Evolutionary conservation across 2,329 filamentous ascomycete genomes (phyloP).

Genomic region (Lecanicillium sp.): DNA sequence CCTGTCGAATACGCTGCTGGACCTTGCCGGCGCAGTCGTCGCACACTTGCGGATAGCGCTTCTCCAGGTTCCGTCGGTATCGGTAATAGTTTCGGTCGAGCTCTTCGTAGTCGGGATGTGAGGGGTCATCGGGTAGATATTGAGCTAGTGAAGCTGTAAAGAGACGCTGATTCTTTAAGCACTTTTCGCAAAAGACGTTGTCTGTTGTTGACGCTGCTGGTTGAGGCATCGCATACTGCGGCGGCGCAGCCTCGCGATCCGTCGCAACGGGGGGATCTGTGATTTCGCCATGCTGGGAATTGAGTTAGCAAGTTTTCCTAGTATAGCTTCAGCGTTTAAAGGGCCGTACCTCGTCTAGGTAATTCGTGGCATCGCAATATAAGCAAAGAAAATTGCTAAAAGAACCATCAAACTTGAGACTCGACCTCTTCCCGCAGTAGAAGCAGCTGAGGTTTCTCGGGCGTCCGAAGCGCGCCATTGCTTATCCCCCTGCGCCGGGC

Average conservation of each 20-base stretch:
- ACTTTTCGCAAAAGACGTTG: slow-evolving; percentile 61
- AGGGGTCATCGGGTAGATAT: slow-evolving; percentile 60
- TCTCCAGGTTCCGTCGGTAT: slow-evolving; percentile 66
- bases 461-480: slow-evolving; percentile 35
- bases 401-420: slow-evolving; percentile 46
- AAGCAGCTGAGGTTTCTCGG: slow-evolving; percentile 58
- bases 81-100: slow-evolving; percentile 61
- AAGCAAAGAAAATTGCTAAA: slow-evolving; percentile 64
- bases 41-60: slow-evolving; percentile 84
- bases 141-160: slow-evolving; percentile 68
- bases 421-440: slow-evolving; percentile 69
- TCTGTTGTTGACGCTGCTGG: slow-evolving; percentile 20
- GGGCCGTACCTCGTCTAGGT: slow-evolving; percentile 67
- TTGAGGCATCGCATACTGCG: slow-evolving; percentile 39
- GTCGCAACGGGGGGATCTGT: slow-evolving; percentile 70
- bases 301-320: slow-evolving; percentile 9
- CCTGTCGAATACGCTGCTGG: slow-evolving; percentile 56
- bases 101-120: slow-evolving; percentile 59
- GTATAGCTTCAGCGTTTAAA: slow-evolving; percentile 3
- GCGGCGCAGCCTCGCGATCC: slow-evolving; percentile 28
- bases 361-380: slow-evolving; percentile 79
- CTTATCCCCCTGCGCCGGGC: not conserved
- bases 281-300: slow-evolving; percentile 68
- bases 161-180: slow-evolving; percentile 82
- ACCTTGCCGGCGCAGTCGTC: slow-evolving; percentile 69